Conservation (phyloP, 805 yeast genomes). For the Barnettozyma botsteinii region DNA sequence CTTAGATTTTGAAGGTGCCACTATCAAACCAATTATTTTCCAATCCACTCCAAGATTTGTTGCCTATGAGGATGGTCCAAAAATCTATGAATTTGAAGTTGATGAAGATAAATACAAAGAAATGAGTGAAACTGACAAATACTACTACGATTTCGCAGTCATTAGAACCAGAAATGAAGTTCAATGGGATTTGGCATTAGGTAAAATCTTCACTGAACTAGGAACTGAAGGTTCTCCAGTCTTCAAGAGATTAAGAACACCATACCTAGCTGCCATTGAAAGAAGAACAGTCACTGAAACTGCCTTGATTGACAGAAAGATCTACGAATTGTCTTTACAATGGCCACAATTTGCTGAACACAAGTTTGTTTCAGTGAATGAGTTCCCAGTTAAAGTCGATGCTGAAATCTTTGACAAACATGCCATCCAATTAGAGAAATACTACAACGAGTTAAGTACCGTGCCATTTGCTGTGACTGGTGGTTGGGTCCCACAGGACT, state of each 20-base stretch:
- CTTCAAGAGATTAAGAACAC: constrained; percentile 61
- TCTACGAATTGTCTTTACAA: constrained; percentile 58
- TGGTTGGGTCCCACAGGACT: constrained; percentile 95
- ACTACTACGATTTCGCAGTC: constrained; percentile 80
- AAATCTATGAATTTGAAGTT: constrained; percentile 66
- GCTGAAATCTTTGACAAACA: constrained; percentile 56
- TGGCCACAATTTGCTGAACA: constrained; percentile 64
- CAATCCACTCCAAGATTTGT: constrained; percentile 79
- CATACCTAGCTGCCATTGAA: constrained; percentile 57
- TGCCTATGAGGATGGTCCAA: constrained; percentile 76
- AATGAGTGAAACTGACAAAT: constrained; percentile 66
- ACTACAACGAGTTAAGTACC: constrained; percentile 61
- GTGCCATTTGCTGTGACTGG: constrained; percentile 85
- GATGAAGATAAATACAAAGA: constrained; percentile 68
- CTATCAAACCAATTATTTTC: constrained; percentile 76
- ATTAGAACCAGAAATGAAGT: constrained; percentile 88
- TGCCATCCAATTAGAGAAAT: constrained; percentile 51
- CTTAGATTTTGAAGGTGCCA: constrained; percentile 77
- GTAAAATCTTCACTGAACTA: constrained; percentile 58
- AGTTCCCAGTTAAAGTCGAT: constrained; percentile 57
- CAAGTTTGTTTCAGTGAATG: constrained; percentile 43
- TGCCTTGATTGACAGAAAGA: constrained; percentile 58
- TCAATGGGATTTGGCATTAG: constrained; percentile 76
- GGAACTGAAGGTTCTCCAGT: constrained; percentile 81
- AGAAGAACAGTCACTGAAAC: constrained; percentile 51